A percentile compares a stretch with the other conserved stretches of the same genome.
Evolutionary conservation across 2,329 filamentous ascomycete species (phyloP).

Genomic region (Arthrobotrys musiformis): DNA sequence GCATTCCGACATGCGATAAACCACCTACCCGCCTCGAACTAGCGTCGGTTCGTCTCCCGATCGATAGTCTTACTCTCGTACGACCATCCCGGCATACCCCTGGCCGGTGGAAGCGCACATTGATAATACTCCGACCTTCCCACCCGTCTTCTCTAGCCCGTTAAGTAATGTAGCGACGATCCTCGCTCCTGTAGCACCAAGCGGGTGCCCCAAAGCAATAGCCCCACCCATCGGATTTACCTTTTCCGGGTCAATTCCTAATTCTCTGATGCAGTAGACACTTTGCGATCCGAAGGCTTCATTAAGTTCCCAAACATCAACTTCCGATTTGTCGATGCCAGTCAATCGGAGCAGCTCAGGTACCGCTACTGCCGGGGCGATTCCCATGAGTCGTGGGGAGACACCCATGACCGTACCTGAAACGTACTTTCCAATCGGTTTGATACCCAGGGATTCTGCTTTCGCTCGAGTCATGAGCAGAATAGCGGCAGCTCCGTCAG

Average conservation of each 20-base stretch:
- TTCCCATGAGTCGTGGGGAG: conserved; percentile 90
- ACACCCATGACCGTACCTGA: conserved; percentile 80
- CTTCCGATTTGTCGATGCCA: conserved; percentile 74
- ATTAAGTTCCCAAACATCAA: conserved; percentile 92
- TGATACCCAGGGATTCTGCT: conserved; percentile 77
- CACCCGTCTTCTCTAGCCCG: conserved; percentile 73
- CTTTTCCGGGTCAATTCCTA: conserved; percentile 74
- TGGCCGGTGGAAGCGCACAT: conserved; percentile 91
- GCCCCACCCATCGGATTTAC: conserved; percentile 94
- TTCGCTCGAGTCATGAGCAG: conserved; percentile 86
- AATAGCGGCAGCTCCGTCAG: conserved; percentile 84
- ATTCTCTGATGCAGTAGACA: conserved; percentile 62
- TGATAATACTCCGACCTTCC: conserved; percentile 84
- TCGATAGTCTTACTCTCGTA: conserved; percentile 68
- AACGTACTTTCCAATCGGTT: conserved; percentile 85
- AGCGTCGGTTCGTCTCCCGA: conserved; percentile 31
- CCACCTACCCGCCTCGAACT: conserved; percentile 20
- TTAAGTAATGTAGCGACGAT: conserved; percentile 80
- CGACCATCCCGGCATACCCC: conserved; percentile 77
- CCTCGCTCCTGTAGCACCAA: conserved; percentile 86
- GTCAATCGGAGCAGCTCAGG: conserved; percentile 79
- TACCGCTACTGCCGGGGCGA: conserved; percentile 87
- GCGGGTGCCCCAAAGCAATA: conserved; percentile 90
- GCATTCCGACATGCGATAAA: conserved; percentile 40
- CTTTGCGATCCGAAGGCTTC: conserved; percentile 77